These are phyloP conservation scores for Ceratocystis smalleyi DNA, from an alignment of 2,329 filamentous ascomycete species.

Conservation along the genomic window DNA sequence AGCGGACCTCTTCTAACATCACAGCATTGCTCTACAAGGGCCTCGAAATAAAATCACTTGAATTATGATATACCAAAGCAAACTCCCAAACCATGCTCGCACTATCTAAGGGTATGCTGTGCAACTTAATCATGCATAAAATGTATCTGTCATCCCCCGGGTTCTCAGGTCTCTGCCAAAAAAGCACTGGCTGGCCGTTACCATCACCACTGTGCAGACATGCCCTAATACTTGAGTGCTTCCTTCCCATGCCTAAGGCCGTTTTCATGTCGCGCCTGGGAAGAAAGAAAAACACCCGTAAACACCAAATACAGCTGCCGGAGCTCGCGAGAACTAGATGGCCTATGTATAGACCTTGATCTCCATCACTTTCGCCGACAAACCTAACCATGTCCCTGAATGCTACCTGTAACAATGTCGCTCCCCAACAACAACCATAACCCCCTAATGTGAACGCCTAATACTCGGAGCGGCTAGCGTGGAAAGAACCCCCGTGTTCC, in stretches of 20 bases:
- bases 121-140: background rate
- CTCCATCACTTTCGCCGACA: background rate
- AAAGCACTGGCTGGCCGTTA: background rate
- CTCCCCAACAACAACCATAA: slow-evolving; percentile 5
- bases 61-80: background rate
- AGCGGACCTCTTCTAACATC: no score
- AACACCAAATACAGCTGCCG: background rate
- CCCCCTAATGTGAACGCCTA: slow-evolving; percentile 7
- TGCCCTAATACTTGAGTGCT: background rate
- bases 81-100: background rate
- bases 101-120: background rate
- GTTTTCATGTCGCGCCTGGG: background rate
- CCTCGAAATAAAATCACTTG: background rate
- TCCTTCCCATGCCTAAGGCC: background rate
- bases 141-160: slow-evolving; percentile 5
- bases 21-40: background rate
- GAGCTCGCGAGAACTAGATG: background rate
- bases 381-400: slow-evolving; percentile 4
- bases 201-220: background rate
- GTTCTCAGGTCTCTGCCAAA: background rate
- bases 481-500: slow-evolving; percentile 13
- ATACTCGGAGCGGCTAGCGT: slow-evolving; percentile 12
- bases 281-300: background rate
- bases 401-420: slow-evolving; percentile 13
- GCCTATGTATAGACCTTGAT: background rate